Evolutionary conservation across 2,329 filamentous ascomycete species (phyloP), one percentile per base, ranked within the genome.

Genomic region (Seiridium cupressi): DNA sequence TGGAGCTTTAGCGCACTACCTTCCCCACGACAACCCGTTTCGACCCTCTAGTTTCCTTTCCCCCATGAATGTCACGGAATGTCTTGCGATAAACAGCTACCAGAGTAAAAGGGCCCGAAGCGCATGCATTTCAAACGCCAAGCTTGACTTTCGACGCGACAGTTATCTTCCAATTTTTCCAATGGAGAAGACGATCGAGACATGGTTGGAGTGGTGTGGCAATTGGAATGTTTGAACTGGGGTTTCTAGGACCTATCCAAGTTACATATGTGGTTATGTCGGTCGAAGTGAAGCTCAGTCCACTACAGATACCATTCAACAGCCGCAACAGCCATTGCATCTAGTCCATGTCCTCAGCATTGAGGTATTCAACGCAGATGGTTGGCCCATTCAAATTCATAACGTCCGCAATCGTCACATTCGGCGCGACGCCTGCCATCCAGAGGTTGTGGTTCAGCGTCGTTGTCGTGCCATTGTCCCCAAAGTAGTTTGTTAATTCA

Each of bases 391-490:
- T 58, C 0, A 61, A 56, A 57, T 70, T 62, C 66, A 69, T 69
- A 1, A 70, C 66, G 49, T 69, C 68, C 4, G 58, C 64, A 54
- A 69, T 70, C 0, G 68, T 70, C 31, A 63, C 48, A 38, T 70
- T 69, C 18, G 61, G 61, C 61, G 69, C n/a, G 7, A 69, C 64
- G 8, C 58, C 59, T 0, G 60, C 66, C 7, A 63, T 65, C 67
- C 68, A 69, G 7, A 70, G 64, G 4, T 64, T 69, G 59, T 70
- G 68, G 49, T 69, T 69, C 51, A 70, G 49, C 35, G 68, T 70
- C 3, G 68, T 69, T 0, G 57, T 40, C 34, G 64, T 65, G 13
- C 66, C 68, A 31, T 64, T 66, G 26, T 70, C 68, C 56, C 66
- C 66, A 62, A 70, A 69, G 62, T 57, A 57, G 34, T 47, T 18